Evolutionary conservation across 805 yeast genomes (phyloP), one percentile per base, ranked within the genome.

Genomic region (Starmerella geochares): DNA sequence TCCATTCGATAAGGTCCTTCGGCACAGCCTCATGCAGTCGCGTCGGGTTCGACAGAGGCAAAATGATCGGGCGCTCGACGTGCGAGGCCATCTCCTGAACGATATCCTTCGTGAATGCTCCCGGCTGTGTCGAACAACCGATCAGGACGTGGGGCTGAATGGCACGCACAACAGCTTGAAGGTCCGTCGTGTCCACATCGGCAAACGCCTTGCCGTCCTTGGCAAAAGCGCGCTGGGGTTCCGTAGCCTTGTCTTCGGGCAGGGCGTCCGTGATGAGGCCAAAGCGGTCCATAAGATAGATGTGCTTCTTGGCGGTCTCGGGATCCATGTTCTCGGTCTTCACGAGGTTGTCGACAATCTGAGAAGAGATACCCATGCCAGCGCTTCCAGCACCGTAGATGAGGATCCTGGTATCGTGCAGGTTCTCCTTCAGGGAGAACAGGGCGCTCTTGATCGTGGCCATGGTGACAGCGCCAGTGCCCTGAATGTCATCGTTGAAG

Each of bases 401-500:
- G 38, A 90, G 78, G 65, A 64, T 58, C 41, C 61, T 55, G 4
- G 60, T 56, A 8, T 67, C 62, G 9, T 55, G 48, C 45, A 64
- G 83, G 69, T 46, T 79, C 69, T 62, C 73, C 56, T 81, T 71
- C 17, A 88, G 78, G 64, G 77, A 80, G 62, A 80, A 78, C 64
- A 86, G 73, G 31, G 94, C 96, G 19, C 96, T 95, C 54, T 85
- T 75, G 67, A 90, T 76, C 1, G 96, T 87, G 8, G 95, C 90
- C 83, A 87, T 81, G 6, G 90, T 95, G 51, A 90, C 97, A 35
- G 97, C 97, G 63, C 97, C 97, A 7, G 97, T 90, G 60, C 97
- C 97, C 71, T 90, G 97, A 58, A 90, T 90, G 65, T 90, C 97
- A 69, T 90, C 97, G 65, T 90, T 90, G 73, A 90, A 90, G 63